These are phyloP conservation scores for Xylariaceae sp. DNA, from an alignment of 2,329 filamentous ascomycete genomes.

Conservation along the genomic window DNA sequence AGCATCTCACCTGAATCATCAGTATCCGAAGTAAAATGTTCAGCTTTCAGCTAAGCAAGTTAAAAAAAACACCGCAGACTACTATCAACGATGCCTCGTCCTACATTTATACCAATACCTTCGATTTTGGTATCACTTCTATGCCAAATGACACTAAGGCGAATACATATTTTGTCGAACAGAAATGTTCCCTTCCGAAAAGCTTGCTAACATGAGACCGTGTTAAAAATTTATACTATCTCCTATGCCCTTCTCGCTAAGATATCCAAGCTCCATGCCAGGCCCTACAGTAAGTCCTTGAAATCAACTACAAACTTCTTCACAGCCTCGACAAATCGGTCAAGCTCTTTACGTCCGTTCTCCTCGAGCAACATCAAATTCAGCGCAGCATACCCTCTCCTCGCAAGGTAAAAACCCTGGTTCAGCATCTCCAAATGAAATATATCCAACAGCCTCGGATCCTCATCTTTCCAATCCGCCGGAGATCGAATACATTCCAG, in stretches of 20 bases:
- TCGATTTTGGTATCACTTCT: no score
- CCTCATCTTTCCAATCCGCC: slow-evolving; percentile 22
- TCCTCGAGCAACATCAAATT: slow-evolving; percentile 35
- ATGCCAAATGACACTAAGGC: no score
- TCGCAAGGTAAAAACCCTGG: slow-evolving; percentile 39
- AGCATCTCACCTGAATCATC: no score
- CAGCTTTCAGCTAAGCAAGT: no score
- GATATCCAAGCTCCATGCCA: neutral
- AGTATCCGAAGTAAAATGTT: no score
- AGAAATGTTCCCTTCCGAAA: no score
- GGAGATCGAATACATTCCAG: slow-evolving; percentile 23
- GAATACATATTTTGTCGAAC: no score
- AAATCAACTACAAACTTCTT: slow-evolving; percentile 28
- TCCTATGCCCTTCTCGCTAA: neutral
- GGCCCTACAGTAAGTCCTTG: slow-evolving; percentile 3
- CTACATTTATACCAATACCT: no score
- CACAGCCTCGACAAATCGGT: slow-evolving; percentile 38
- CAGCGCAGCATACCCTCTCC: slow-evolving; percentile 39
- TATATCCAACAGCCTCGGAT: slow-evolving; percentile 35
- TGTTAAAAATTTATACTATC: no score
- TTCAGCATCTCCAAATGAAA: slow-evolving; percentile 47
- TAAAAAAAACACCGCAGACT: no score
- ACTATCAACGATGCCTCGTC: no score
- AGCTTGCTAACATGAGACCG: no score
- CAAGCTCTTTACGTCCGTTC: slow-evolving; percentile 29